phyloP scores from a whole-genome alignment of 306 rosid genomes.

The Quercus aquifolioides region DNA sequence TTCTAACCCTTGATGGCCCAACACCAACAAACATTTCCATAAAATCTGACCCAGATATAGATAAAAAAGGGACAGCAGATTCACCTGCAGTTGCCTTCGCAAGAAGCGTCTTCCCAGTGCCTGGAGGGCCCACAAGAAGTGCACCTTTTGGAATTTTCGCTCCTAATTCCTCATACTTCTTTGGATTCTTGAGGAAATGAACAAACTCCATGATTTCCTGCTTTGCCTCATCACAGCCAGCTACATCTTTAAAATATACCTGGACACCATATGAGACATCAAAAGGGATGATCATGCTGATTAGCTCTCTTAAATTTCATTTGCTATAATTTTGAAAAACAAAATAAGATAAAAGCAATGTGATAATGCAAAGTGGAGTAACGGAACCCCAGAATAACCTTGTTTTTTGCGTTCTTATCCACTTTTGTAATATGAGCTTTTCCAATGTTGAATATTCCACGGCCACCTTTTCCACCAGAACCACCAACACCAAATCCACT shows the following conservation, averaged over 20 bases:
- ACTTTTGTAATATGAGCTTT: constrained; percentile 54
- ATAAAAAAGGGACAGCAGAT: constrained; percentile 56
- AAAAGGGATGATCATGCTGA: background rate
- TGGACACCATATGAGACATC: constrained; percentile 9
- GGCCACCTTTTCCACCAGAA: constrained; percentile 44
- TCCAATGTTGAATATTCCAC: constrained; percentile 56
- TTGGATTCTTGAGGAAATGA: constrained; percentile 57
- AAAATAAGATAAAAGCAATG: background rate
- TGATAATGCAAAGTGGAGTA: background rate
- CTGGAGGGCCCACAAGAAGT: constrained; percentile 62
- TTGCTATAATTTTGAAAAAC: background rate
- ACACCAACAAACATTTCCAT: constrained; percentile 71
- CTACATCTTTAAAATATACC: constrained; percentile 58
- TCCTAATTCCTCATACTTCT: constrained; percentile 57
- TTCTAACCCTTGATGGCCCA: constrained; percentile 61
- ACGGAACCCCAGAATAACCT: constrained; percentile 25
- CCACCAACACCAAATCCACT: constrained; percentile 58
- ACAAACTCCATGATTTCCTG: constrained; percentile 69
- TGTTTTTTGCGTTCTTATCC: constrained; percentile 55
- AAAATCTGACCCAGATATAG: constrained; percentile 60
- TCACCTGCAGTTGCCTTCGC: constrained; percentile 69
- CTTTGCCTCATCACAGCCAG: constrained; percentile 69
- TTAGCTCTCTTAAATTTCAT: background rate
- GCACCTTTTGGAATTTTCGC: constrained; percentile 67
- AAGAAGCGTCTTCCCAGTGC: constrained; percentile 67